phyloP scores from a whole-genome alignment of 1,284 basidiomycete species.

The Pseudozyma sp. region DNA sequence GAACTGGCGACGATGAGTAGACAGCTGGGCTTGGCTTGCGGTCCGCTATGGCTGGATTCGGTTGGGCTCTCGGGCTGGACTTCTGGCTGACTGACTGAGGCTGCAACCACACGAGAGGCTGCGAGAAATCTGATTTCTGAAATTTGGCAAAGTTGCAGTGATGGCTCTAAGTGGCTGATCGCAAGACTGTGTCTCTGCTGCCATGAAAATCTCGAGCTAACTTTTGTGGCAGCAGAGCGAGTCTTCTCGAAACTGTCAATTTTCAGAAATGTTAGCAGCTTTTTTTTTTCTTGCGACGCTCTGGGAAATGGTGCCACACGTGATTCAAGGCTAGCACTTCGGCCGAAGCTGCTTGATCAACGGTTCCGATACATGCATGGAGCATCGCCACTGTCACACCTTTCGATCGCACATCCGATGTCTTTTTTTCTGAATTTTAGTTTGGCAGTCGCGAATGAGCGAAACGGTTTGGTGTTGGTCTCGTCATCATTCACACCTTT shows the following conservation, averaged over 20 bases:
- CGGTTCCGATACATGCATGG: neutral
- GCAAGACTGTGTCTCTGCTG: neutral
- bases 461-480: no score
- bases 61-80: neutral
- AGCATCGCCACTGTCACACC: neutral
- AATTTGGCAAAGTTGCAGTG: neutral
- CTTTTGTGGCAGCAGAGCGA: conserved; percentile 1
- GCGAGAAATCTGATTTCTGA: neutral
- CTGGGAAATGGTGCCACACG: neutral
- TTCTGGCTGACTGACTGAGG: conserved; percentile 6
- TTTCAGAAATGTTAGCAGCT: no score
- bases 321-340: neutral
- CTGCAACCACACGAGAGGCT: neutral
- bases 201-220: no score
- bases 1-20: conserved; percentile 6
- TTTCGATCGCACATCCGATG: neutral
- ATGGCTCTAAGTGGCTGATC: neutral
- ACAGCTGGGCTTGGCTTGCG: neutral
- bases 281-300: neutral
- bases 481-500: no score
- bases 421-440: no score
- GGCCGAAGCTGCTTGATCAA: neutral
- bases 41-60: neutral
- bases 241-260: neutral
- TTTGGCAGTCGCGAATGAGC: no score